Conservation (phyloP, 495 filamentous ascomycete species). For the Cetradonia linearis region DNA sequence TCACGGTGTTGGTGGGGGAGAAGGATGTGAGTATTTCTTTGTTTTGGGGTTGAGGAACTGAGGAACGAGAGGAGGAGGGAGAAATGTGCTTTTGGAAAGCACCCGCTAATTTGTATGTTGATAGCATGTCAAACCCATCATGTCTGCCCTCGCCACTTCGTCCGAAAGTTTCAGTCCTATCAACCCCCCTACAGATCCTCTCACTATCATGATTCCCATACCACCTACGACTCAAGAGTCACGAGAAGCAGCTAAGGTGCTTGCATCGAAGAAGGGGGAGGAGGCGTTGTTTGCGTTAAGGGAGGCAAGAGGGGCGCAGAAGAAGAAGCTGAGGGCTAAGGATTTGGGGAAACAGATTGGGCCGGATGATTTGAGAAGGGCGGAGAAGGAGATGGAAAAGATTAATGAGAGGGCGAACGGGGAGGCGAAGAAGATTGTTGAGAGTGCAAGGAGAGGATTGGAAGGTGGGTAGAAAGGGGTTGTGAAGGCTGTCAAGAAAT, state of each 20-base stretch:
- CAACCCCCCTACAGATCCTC: conserved; percentile 20
- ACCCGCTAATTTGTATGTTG: not conserved
- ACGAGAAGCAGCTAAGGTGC: conserved; percentile 26
- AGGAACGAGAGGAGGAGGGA: not conserved
- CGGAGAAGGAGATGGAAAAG: conserved; percentile 27
- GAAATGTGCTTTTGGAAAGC: not conserved
- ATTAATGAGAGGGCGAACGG: conserved; percentile 17
- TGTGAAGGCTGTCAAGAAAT: not conserved
- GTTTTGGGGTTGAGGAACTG: not conserved
- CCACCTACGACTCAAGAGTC: conserved; percentile 46
- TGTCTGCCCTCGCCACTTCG: conserved; percentile 16
- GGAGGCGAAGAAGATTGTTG: conserved; percentile 20
- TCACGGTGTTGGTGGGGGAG: conserved; percentile 21
- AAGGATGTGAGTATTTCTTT: conserved; percentile 12
- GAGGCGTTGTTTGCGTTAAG: conserved; percentile 24
- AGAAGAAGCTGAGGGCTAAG: conserved; percentile 22
- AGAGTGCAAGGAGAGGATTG: conserved; percentile 26
- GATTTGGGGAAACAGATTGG: conserved; percentile 25
- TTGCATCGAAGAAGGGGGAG: conserved; percentile 16
- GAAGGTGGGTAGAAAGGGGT: conserved; percentile 20
- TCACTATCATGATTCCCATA: conserved; percentile 19
- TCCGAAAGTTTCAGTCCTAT: conserved; percentile 17
- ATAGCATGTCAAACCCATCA: conserved; percentile 20
- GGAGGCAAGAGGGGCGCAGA: conserved; percentile 22
- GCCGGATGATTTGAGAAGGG: conserved; percentile 22